These are phyloP conservation scores for Puccinia horiana DNA, from an alignment of 1,284 basidiomycete species.

Conservation along the genomic window DNA sequence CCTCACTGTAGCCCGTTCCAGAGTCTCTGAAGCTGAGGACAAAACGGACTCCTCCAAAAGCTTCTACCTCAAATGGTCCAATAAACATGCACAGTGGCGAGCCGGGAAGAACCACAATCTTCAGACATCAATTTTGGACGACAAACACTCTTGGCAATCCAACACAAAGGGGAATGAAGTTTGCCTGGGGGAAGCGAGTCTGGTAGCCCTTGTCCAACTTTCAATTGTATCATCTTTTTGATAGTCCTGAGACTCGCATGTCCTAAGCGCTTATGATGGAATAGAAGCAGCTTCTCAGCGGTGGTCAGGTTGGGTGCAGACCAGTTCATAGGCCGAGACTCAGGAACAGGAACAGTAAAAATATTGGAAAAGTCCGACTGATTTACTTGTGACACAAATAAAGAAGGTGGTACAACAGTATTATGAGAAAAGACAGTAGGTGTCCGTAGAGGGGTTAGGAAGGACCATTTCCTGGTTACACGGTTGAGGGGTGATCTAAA, in stretches of 20 bases:
- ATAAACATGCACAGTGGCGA: background rate
- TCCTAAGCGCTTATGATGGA: background rate
- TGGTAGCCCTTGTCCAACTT: background rate
- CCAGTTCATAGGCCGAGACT: too few relatives aligned
- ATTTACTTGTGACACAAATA: too few relatives aligned
- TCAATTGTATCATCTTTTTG: background rate
- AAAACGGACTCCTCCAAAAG: background rate
- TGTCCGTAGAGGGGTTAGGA: background rate
- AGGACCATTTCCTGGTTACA: background rate
- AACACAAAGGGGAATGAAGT: background rate
- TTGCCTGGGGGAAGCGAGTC: background rate
- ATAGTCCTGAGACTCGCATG: background rate
- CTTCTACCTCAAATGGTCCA: background rate
- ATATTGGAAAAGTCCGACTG: background rate
- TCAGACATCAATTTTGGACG: background rate
- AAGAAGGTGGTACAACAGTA: too few relatives aligned
- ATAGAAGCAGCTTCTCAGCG: background rate
- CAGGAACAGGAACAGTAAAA: background rate
- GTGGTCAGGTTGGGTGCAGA: background rate
- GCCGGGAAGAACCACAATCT: too few relatives aligned
- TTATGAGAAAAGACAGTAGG: background rate
- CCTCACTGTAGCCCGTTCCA: background rate
- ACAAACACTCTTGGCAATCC: background rate
- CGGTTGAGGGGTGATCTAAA: background rate
- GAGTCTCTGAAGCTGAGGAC: background rate